phyloP scores from a whole-genome alignment of 1,139 yeast genomes.

The Schwanniomyces etchellsii region DNA sequence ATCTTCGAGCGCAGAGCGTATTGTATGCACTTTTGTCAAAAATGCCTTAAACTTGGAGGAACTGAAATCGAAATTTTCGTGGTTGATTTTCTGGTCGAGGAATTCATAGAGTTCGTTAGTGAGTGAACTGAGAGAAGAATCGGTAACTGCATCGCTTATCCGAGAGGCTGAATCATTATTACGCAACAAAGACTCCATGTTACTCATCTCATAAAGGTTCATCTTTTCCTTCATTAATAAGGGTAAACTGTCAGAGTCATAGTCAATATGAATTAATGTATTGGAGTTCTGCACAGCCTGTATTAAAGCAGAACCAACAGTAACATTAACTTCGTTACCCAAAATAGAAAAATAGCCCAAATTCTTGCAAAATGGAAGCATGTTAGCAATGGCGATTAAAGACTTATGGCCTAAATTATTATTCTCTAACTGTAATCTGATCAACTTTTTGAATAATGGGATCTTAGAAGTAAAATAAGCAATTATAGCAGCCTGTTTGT shows the following conservation, averaged over 20 bases:
- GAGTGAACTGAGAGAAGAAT: neutral
- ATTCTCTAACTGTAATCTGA: slow-evolving; percentile 58
- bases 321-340: slow-evolving; percentile 51
- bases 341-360: slow-evolving; percentile 54
- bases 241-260: slow-evolving; percentile 34
- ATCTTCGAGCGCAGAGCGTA: slow-evolving; percentile 26
- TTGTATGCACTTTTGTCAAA: slow-evolving; percentile 32
- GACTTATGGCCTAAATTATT: slow-evolving; percentile 44
- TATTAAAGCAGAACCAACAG: slow-evolving; percentile 33
- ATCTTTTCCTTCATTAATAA: slow-evolving; percentile 48
- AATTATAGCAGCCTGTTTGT: slow-evolving; percentile 17
- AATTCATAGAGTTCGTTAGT: slow-evolving; percentile 3
- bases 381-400: slow-evolving; percentile 52
- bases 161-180: neutral
- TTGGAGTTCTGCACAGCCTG: slow-evolving; percentile 38
- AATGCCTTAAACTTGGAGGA: slow-evolving; percentile 16
- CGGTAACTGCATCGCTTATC: neutral
- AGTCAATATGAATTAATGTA: slow-evolving; percentile 35
- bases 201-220: slow-evolving; percentile 65
- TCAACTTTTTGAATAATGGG: slow-evolving; percentile 53
- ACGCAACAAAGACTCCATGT: slow-evolving; percentile 46
- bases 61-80: neutral
- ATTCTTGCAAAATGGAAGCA: slow-evolving; percentile 54
- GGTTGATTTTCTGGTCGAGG: neutral
- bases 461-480: slow-evolving; percentile 45